These are phyloP conservation scores for Cladophialophora yegresii DNA, from an alignment of 2,329 filamentous ascomycete species.

Conservation along the genomic window DNA sequence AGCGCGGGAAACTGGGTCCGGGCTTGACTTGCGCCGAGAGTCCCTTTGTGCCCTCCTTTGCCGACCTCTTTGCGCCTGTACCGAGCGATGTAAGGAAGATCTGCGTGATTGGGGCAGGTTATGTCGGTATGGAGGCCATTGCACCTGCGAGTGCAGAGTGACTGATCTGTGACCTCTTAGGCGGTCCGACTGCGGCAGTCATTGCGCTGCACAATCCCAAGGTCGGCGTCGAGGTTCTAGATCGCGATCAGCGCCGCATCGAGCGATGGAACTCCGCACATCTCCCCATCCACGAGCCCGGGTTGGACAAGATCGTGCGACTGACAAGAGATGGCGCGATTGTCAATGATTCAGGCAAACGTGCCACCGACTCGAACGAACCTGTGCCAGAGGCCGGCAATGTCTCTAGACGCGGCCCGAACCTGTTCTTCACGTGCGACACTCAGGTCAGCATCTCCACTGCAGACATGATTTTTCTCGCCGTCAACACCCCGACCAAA, in stretches of 20 bases:
- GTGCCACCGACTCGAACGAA: neutral
- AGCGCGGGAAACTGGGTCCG: slow-evolving; percentile 8
- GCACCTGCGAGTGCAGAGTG: neutral
- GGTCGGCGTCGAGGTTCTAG: slow-evolving; percentile 72
- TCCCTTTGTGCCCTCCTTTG: slow-evolving; percentile 14
- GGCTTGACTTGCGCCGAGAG: slow-evolving; percentile 10
- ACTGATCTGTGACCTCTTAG: slow-evolving; percentile 43
- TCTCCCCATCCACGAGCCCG: slow-evolving; percentile 75
- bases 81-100: slow-evolving; percentile 47
- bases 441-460: slow-evolving; percentile 62
- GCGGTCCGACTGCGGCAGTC: slow-evolving; percentile 73
- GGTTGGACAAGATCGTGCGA: slow-evolving; percentile 67
- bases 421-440: slow-evolving; percentile 73
- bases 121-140: slow-evolving; percentile 62
- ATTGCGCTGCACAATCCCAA: slow-evolving; percentile 72
- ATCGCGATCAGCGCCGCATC: slow-evolving; percentile 66
- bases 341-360: slow-evolving; percentile 5
- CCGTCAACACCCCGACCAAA: slow-evolving; percentile 80
- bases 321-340: slow-evolving; percentile 44
- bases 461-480: slow-evolving; percentile 73
- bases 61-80: slow-evolving; percentile 11
- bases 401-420: slow-evolving; percentile 57
- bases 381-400: slow-evolving; percentile 30
- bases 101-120: slow-evolving; percentile 74
- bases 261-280: slow-evolving; percentile 71